phyloP scores from a whole-genome alignment of 768 basidiomycete genomes.

The Suillus cothurnatus region DNA sequence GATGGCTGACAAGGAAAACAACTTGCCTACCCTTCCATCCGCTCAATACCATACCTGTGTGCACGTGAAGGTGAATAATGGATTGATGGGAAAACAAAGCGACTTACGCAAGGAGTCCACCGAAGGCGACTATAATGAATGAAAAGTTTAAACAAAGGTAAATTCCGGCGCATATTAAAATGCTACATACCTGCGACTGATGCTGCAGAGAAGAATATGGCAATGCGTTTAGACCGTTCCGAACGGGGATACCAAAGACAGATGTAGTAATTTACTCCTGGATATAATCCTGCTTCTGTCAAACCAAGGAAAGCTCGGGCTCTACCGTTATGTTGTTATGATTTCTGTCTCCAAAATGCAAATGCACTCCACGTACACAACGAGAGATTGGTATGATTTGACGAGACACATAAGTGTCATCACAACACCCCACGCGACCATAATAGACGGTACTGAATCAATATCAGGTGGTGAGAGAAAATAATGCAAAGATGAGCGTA shows the following conservation, averaged over 20 bases:
- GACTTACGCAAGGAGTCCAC: conserved; percentile 49
- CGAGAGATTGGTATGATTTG: conserved; percentile 32
- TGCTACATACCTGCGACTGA: conserved; percentile 46
- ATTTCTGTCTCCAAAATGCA: background rate
- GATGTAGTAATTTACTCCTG: conserved; percentile 45
- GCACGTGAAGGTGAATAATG: background rate
- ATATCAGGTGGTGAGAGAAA: conserved; percentile 16
- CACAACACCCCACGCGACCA: conserved; percentile 42
- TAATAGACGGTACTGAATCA: conserved; percentile 39
- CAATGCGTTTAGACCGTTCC: conserved; percentile 59
- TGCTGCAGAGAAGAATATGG: conserved; percentile 66
- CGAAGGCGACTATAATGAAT: conserved; percentile 38
- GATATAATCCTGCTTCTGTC: conserved; percentile 48
- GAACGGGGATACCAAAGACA: conserved; percentile 62
- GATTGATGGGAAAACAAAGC: background rate
- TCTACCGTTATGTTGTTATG: conserved; percentile 20
- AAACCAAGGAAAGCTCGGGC: conserved; percentile 48
- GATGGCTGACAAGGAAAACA: conserved; percentile 13
- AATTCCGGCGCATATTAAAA: background rate
- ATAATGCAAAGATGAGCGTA: conserved; percentile 18
- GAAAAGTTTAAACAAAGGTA: background rate
- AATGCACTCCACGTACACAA: conserved; percentile 29
- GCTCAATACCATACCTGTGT: conserved; percentile 38
- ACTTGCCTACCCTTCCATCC: conserved; percentile 37
- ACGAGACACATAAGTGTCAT: conserved; percentile 43